A percentile compares a stretch with the other conserved stretches of the same genome.
Conservation (phyloP, 345 rosid genomes). For the Eucalyptus melliodora region DNA sequence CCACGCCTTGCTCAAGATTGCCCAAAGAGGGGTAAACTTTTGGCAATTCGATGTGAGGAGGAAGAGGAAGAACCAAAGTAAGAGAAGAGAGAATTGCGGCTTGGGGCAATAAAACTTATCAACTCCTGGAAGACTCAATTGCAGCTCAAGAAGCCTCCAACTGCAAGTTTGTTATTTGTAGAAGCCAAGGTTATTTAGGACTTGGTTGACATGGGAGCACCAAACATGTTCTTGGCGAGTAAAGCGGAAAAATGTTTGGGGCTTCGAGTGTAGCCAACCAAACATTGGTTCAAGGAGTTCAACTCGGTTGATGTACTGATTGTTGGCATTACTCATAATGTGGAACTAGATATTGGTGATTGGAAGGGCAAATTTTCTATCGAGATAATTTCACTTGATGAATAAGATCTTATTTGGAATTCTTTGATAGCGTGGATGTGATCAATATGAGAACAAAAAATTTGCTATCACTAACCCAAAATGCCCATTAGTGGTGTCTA, state of each 20-base stretch:
- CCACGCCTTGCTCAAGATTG: not conserved
- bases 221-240: no score
- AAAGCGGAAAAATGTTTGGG: not conserved
- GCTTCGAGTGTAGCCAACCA: not conserved
- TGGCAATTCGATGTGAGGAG: not conserved
- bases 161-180: not conserved
- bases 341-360: not conserved
- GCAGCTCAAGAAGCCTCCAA: not conserved
- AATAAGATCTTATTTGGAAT: no score
- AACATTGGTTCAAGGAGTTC: not conserved
- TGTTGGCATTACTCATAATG: accelerated
- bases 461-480: no score
- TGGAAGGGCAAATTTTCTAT: not conserved
- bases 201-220: not conserved
- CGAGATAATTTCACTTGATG: no score
- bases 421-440: not conserved
- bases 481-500: not conserved
- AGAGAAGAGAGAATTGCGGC: not conserved
- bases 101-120: not conserved
- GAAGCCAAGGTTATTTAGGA: not conserved
- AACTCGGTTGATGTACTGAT: not conserved
- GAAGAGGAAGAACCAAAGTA: not conserved
- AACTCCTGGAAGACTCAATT: not conserved
- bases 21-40: not conserved
- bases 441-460: no score